A percentile compares a stretch with the other conserved stretches of the same genome.
phyloP scores from a whole-genome alignment of 2,329 filamentous ascomycete species.

The Phymatotrichopsis omnivora region DNA sequence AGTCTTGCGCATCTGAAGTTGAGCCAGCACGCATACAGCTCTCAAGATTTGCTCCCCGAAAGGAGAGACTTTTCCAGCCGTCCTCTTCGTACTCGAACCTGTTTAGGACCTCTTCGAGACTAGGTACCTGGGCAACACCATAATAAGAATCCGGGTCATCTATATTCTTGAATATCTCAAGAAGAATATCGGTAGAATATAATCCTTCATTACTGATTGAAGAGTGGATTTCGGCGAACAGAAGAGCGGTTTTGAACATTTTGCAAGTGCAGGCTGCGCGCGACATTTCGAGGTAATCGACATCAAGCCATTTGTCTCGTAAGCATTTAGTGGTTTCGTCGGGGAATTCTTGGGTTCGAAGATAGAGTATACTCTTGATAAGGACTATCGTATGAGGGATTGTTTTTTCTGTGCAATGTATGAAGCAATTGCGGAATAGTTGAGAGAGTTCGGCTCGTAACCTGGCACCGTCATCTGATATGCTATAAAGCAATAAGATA shows the following conservation, averaged over 20 bases:
- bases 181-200: constrained; percentile 55
- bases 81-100: constrained; percentile 84
- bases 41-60: constrained; percentile 84
- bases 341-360: constrained; percentile 68
- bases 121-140: constrained; percentile 69
- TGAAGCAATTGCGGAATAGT: constrained; percentile 55
- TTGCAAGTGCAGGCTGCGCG: constrained; percentile 64
- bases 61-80: constrained; percentile 75
- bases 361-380: constrained; percentile 70
- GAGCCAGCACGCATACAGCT: constrained; percentile 60
- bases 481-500: constrained; percentile 60
- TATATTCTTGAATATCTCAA: constrained; percentile 79
- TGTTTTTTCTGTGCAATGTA: constrained; percentile 38
- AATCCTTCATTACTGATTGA: constrained; percentile 16
- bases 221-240: constrained; percentile 66
- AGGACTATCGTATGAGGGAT: constrained; percentile 60
- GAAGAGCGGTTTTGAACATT: constrained; percentile 76
- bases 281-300: constrained; percentile 63
- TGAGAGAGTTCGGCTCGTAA: constrained; percentile 53
- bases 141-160: constrained; percentile 97
- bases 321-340: constrained; percentile 70
- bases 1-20: constrained; percentile 46
- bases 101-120: constrained; percentile 64
- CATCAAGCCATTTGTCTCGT: constrained; percentile 71
- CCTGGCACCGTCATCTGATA: constrained; percentile 44